Conservation (phyloP, 495 filamentous ascomycete species). For the Penicillium canariense region DNA sequence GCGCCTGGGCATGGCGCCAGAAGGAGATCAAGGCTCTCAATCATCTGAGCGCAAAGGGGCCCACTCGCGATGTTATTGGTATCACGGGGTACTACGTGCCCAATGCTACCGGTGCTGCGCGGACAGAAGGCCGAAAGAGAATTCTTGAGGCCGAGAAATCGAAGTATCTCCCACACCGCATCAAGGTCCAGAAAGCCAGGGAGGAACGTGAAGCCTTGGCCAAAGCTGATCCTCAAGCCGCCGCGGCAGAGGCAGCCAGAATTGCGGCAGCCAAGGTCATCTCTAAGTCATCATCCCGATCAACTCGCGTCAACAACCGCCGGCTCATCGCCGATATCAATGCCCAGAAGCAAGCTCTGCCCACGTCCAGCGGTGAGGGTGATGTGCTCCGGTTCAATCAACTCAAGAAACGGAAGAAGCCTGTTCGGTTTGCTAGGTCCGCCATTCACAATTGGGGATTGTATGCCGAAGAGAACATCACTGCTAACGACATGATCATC, state of each 20-base stretch:
- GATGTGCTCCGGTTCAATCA: conserved; percentile 97
- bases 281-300: conserved; percentile 75
- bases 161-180: conserved; percentile 94
- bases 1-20: conserved; percentile 85
- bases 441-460: conserved; percentile 99
- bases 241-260: conserved; percentile 64
- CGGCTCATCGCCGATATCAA: conserved; percentile 91
- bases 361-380: conserved; percentile 64
- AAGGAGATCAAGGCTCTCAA: conserved; percentile 87
- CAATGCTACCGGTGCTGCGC: conserved; percentile 77
- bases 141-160: conserved; percentile 96
- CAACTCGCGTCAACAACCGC: conserved; percentile 91
- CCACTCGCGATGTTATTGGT: conserved; percentile 49
- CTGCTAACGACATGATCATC: conserved; percentile 99
- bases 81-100: conserved; percentile 91
- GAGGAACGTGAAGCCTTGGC: conserved; percentile 83
- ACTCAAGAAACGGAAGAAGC: conserved; percentile 98
- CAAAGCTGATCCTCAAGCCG: conserved; percentile 65
- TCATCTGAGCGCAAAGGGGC: conserved; percentile 49
- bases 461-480: conserved; percentile 95
- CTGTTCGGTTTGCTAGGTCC: conserved; percentile 94
- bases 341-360: conserved; percentile 83
- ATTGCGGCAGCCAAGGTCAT: conserved; percentile 75
- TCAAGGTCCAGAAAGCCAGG: conserved; percentile 86
- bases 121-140: conserved; percentile 90